phyloP scores from a whole-genome alignment of 768 basidiomycete genomes.

The Gymnopilus dilepis region DNA sequence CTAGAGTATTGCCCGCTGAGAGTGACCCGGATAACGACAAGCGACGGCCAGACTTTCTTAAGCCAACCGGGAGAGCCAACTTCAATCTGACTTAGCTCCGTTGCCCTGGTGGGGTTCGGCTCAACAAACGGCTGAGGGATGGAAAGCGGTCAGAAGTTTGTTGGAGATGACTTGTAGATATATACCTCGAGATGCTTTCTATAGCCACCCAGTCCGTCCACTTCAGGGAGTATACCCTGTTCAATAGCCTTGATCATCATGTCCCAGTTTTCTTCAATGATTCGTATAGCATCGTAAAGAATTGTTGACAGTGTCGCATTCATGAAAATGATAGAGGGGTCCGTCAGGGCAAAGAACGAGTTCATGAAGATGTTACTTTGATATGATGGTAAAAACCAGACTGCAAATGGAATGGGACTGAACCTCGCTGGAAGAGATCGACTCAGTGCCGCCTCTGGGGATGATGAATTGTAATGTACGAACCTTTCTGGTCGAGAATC shows the following conservation, averaged over 20 bases:
- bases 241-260: conserved; percentile 2
- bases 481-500: conserved; percentile 3
- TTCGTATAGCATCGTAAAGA: background rate
- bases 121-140: background rate
- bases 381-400: background rate
- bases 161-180: background rate
- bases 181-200: background rate
- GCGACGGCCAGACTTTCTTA: conserved; percentile 6
- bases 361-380: conserved; percentile 1
- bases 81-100: background rate
- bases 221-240: background rate
- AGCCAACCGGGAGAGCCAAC: conserved; percentile 1
- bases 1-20: conserved; percentile 2
- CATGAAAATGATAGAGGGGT: background rate
- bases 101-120: background rate
- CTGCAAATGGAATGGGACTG: background rate
- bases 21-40: background rate
- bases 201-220: background rate
- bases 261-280: background rate
- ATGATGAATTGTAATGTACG: background rate
- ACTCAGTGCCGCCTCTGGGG: background rate
- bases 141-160: background rate
- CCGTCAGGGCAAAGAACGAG: conserved; percentile 1
- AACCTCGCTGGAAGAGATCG: background rate
- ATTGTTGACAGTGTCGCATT: background rate